Base-by-base conservation (phyloP, 352 stramenopile genomes). In the Pythium grandisporangium region DNA sequence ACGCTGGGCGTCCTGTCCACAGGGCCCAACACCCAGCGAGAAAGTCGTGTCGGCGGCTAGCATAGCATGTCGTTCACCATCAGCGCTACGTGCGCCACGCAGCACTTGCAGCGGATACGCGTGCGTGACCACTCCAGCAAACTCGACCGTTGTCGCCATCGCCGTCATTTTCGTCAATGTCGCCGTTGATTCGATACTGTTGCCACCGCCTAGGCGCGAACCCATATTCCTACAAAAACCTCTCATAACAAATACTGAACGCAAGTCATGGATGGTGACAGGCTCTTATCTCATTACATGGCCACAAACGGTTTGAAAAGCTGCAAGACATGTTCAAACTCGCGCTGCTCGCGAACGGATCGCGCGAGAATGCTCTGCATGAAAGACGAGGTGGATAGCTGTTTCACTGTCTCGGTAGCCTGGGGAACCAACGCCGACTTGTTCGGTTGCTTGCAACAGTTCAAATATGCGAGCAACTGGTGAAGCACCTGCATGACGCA, bases 321-420 rank as follows among this genome's bases (percentile, higher is more conserved):
- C 24, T 50, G 35, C 38, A 83, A 43, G 6, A 76, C 36, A 22
- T 61, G 66, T 30, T 70, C 53, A 12, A 80, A 55, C 27, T 83
- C 67, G n/a, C 49, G 51, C 21, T 55, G 57, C 34, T 83, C 65
- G 16, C 75, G 66, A 26, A 43, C 56, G 10, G 69, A 63, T 0
- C 68, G 61, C 2, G 64, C 50, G 22, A 84, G 44, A 24, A 79
- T 42, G 38, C 78, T 64, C 38, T 75, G 65, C 48, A 87, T 51
- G 45, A 77, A 82, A n/a, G 74, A 70, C 19, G 74, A 87, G 4
- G 57, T 38, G 13, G 61, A 70, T 8, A 87, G 71, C 51, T 84
- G 69, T 25, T 55, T 38, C 1, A 74, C 51, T 0, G 72, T 64
- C 34, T 69, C 53, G 1, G 54, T 65, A 2, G 71, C 66, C 13